Percentiles rank a stretch among this genome's conserved stretches.
Conservation (phyloP, 257 asterid genomes). For the Solanum bulbocastanum region DNA sequence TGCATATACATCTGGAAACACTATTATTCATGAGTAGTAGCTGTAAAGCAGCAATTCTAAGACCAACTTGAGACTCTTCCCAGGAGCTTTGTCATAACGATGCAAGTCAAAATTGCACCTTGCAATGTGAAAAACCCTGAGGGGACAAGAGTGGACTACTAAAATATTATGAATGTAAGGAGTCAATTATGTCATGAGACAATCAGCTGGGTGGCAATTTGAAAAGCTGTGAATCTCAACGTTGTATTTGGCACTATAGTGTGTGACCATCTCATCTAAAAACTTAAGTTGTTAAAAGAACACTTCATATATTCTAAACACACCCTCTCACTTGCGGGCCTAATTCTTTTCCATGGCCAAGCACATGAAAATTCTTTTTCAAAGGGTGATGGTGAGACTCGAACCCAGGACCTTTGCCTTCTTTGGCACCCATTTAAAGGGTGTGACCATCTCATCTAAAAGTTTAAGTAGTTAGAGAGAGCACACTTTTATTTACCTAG, state of each 20-base stretch:
- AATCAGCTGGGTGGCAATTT: background rate
- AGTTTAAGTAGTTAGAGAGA: background rate
- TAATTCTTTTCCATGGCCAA: background rate
- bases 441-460: background rate
- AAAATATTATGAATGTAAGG: background rate
- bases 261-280: background rate
- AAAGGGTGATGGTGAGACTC: background rate
- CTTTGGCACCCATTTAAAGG: background rate
- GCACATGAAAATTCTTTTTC: background rate
- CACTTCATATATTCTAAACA: background rate
- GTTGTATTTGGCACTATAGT: background rate
- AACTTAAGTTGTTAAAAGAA: background rate
- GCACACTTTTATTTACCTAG: background rate
- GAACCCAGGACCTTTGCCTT: background rate
- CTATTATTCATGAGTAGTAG: background rate
- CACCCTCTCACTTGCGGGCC: background rate
- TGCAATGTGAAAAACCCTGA: background rate
- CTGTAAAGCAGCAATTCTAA: background rate
- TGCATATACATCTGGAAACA: background rate
- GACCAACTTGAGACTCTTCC: background rate
- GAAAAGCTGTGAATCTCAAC: background rate
- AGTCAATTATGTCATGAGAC: background rate
- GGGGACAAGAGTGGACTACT: background rate
- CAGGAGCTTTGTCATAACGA: background rate
- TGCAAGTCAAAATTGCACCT: background rate